Base-by-base conservation (phyloP, 2,329 filamentous ascomycete species). In the Cyanodermella asteris region DNA sequence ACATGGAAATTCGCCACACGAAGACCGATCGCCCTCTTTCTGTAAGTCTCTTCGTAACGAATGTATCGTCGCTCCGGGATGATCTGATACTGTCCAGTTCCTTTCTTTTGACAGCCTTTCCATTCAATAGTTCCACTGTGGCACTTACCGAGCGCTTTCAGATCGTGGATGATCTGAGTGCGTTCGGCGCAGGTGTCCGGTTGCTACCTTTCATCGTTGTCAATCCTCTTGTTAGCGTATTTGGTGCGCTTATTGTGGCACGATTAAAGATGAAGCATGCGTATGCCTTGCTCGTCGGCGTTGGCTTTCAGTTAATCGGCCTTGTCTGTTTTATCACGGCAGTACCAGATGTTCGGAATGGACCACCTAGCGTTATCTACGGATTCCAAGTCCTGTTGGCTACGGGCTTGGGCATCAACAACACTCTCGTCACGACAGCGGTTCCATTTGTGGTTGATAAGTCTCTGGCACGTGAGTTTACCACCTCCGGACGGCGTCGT, bases 141-240 rank as follows among this genome's bases (percentile, higher is more conserved):
- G 19, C 34, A 12, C 18, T 41, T 4, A 38, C 39, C 7, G 33
- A 40, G 11, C 28, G 32, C 4, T 37, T 38, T 11, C 38, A 42
- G 17, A 29, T 31, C 10, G 36, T 39, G 24, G 34, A 42, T 20
- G 21, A 24, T n/a, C 22, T 21, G n/a, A 33, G 29, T 1, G 27
- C 38, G 3, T 16, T 38, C 5, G 26, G 24, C 1, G 36, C 38
- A 2, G 38, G 39, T 1, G 19, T 41, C 3, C 28, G 30, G 11
- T 22, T 41, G 6, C 26, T 41, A 5, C 32, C 38, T 5, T 38
- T 34, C 13, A 28, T 33, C 5, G 17, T 34, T 6, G 30, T 29
- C 23, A 30, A 24, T 11, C 30, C 38, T 0, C 12, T 38, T 6
- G 37, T 35, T 4, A 32, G 30, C 7, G 27, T 32, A 3, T 11